Evolutionary conservation across 352 stramenopile genomes (phyloP).

Genomic region (Pythium folliculosum): DNA sequence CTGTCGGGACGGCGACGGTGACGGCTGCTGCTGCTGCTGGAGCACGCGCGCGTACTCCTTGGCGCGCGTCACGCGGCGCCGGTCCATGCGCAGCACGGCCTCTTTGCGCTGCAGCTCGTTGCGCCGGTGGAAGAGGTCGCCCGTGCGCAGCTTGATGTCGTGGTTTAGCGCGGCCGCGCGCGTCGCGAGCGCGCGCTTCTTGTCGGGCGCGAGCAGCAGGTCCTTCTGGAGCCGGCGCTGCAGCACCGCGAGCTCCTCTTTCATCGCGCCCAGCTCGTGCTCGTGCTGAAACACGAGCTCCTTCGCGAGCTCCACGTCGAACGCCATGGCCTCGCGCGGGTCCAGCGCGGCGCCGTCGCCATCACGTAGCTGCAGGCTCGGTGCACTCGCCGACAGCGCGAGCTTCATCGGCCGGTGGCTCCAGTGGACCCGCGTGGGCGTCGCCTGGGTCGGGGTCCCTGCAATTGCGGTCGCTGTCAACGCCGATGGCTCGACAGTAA

Average conservation of each 20-base stretch:
- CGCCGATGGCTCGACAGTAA: neutral
- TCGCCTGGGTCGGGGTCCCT: neutral
- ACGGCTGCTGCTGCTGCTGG: conserved; percentile 7
- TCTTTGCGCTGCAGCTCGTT: conserved; percentile 76
- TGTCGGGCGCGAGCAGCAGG: conserved; percentile 33
- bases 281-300: conserved; percentile 71
- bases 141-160: conserved; percentile 62
- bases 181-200: conserved; percentile 51
- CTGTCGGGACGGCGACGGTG: neutral
- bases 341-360: conserved; percentile 1
- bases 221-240: conserved; percentile 43
- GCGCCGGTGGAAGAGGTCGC: conserved; percentile 70
- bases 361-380: neutral
- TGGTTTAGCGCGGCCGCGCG: conserved; percentile 53
- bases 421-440: conserved; percentile 38
- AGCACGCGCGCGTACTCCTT: conserved; percentile 4
- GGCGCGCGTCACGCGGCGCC: conserved; percentile 7
- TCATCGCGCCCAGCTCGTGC: conserved; percentile 58
- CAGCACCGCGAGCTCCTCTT: conserved; percentile 53
- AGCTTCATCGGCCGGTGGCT: conserved; percentile 40
- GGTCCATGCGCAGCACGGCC: conserved; percentile 33
- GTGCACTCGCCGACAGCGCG: conserved; percentile 9
- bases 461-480: neutral
- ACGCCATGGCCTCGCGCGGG: conserved; percentile 34
- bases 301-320: conserved; percentile 51